A percentile compares a stretch with the other conserved stretches of the same genome.
These are phyloP conservation scores for Fusarium anguioides DNA, from an alignment of 2,329 filamentous ascomycete genomes.

Conservation along the genomic window DNA sequence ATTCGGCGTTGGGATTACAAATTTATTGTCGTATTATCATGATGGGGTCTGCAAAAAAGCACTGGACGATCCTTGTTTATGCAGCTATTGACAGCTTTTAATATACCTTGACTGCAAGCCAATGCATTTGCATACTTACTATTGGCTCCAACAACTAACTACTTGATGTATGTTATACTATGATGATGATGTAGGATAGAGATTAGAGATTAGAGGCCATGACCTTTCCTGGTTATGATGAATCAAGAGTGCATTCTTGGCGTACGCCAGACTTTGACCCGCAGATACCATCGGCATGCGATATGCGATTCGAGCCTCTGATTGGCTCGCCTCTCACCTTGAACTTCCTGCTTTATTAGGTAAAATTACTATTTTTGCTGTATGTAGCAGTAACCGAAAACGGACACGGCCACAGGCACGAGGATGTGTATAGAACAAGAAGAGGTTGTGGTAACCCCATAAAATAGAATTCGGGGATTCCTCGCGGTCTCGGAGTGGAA, in stretches of 20 bases:
- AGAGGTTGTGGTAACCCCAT: neutral
- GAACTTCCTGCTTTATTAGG: slow-evolving; percentile 36
- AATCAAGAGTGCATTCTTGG: slow-evolving; percentile 20
- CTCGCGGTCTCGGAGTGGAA: slow-evolving; percentile 30
- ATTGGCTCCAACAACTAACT: neutral
- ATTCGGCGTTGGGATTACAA: slow-evolving; percentile 43
- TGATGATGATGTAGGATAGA: neutral
- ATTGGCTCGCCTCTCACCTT: slow-evolving; percentile 38
- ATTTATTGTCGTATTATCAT: slow-evolving; percentile 40
- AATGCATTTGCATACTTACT: slow-evolving; percentile 25
- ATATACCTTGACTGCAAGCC: slow-evolving; percentile 36
- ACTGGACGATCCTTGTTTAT: slow-evolving; percentile 40
- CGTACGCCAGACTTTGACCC: slow-evolving; percentile 21
- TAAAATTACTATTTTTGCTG: slow-evolving; percentile 30
- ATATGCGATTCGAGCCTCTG: neutral
- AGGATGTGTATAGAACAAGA: neutral
- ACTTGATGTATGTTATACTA: neutral
- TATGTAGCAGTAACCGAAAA: slow-evolving; percentile 7
- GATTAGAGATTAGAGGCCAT: neutral
- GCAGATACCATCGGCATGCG: slow-evolving; percentile 14
- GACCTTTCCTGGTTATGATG: neutral
- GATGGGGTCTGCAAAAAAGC: slow-evolving; percentile 43
- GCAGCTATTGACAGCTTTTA: slow-evolving; percentile 32
- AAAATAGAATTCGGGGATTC: slow-evolving; percentile 27
- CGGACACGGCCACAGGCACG: slow-evolving; percentile 6